These are phyloP conservation scores for Macaranga tanarius DNA, from an alignment of 441 rosid genomes.

Conservation along the genomic window DNA sequence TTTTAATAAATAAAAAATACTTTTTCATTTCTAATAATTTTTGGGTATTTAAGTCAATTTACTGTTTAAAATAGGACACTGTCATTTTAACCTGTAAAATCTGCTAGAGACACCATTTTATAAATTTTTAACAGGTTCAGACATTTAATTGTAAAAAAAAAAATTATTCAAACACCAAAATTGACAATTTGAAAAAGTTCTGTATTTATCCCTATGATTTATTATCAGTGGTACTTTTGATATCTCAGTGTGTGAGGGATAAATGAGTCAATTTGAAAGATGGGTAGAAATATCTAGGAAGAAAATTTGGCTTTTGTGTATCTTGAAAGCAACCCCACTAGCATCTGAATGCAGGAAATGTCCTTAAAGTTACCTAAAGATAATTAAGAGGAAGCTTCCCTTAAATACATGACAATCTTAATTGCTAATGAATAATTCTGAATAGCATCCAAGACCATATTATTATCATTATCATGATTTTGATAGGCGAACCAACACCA, in stretches of 20 bases:
- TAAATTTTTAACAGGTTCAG: no score
- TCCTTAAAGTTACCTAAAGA: not conserved
- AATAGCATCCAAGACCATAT: not conserved
- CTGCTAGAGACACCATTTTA: no score
- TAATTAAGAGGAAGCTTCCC: conserved; percentile 4
- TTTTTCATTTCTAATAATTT: no score
- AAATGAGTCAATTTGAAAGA: conserved; percentile 1
- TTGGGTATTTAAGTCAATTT: no score
- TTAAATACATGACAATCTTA: not conserved
- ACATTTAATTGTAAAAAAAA: no score
- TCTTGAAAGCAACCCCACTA: conserved; percentile 15
- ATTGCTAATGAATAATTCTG: not conserved
- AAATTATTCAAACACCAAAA: no score
- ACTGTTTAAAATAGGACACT: no score
- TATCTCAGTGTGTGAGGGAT: not conserved
- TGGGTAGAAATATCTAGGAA: conserved; percentile 13
- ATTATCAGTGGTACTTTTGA: not conserved
- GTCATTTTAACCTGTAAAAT: no score
- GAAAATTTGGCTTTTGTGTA: not conserved
- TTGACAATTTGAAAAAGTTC: no score
- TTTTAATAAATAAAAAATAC: no score
- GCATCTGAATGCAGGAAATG: conserved; percentile 1
- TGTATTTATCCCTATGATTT: no score
- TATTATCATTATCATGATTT: not conserved
- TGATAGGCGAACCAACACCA: not conserved